Conservation (phyloP, 2,329 filamentous ascomycete species). For the Byssothecium circinans region DNA sequence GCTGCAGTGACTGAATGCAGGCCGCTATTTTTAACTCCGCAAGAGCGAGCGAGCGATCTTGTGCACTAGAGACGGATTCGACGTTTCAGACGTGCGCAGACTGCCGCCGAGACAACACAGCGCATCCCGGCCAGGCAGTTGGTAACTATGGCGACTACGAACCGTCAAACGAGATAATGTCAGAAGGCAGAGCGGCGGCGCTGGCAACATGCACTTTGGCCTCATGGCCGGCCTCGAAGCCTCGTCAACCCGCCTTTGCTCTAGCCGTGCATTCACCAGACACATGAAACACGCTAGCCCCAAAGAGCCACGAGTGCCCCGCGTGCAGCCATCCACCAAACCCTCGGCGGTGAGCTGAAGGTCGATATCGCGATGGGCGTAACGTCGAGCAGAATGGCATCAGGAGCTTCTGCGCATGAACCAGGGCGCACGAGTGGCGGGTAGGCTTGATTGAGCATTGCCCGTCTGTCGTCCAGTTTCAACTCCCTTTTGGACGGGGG, state of each 20-base stretch:
- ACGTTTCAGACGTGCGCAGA: constrained; percentile 31
- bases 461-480: too few relatives aligned
- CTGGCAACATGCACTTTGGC: not conserved
- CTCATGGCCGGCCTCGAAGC: not conserved
- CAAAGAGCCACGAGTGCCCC: constrained; percentile 4
- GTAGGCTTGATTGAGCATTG: too few relatives aligned
- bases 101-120: constrained; percentile 12
- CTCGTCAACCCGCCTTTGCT: constrained; percentile 2
- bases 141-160: constrained; percentile 1
- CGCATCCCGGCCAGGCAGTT: not conserved
- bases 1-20: constrained; percentile 9
- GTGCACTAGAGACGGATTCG: constrained; percentile 24
- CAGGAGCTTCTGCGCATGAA: too few relatives aligned
- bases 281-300: constrained; percentile 20
- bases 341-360: not conserved
- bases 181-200: not conserved
- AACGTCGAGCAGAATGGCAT: too few relatives aligned
- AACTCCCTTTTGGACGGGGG: too few relatives aligned
- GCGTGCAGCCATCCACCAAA: constrained; percentile 1
- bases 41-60: constrained; percentile 18
- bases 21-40: constrained; percentile 33
- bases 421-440: too few relatives aligned
- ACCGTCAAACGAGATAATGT: not conserved
- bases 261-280: constrained; percentile 4
- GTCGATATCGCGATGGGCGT: not conserved